Base-by-base conservation (phyloP, 371 early-diverging fungal genomes). In the Gilbertella persicaria region DNA sequence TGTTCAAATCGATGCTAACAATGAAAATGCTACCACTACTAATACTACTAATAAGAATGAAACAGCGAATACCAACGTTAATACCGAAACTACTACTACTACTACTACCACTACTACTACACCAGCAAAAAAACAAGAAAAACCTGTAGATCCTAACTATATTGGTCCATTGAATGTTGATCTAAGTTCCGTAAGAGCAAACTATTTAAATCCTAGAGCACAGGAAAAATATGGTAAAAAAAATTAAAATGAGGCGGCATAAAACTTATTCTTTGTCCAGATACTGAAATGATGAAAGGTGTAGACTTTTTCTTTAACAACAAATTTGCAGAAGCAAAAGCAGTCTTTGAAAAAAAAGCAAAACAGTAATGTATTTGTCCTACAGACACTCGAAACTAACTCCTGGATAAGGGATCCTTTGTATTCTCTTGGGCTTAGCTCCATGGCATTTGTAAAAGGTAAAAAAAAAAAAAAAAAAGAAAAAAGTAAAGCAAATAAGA, bases 221-320 rank as follows among this genome's bases (percentile, higher is more conserved):
- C 79, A 79, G 35, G 77, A 70, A 41, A 38, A 48, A 10, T 69
- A 60, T 46, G 79, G 79, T 79, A 63, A 50, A 45, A 16, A 24
- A 10, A 25, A n/a, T 35, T 0, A 25, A 7, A 14, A n/a, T 14
- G 30, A 14, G 26, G 33, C 13, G 8, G 16, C 10, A 36, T 17
- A n/a, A 14, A 28, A 33, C 33, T 28, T 46, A 20, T 17, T 16
- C 52, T 1, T 7, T 17, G 16, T 16, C 10, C 69, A 83, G 83
- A 83, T 52, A 64, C 68, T 20, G 67, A 62, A 16, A 78, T 80
- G 76, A 38, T 70, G 24, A 64, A 58, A 8, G 83, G 78, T 16
- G 70, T 83, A 23, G 38, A 67, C 20, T 64, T 67, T 17, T 77
- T 83, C 28, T 83, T 83, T 43, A 75, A 80, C 47, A 83, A 83